Conservation (phyloP, 2,329 filamentous ascomycete genomes). For the Fusarium solani-melongenae region DNA sequence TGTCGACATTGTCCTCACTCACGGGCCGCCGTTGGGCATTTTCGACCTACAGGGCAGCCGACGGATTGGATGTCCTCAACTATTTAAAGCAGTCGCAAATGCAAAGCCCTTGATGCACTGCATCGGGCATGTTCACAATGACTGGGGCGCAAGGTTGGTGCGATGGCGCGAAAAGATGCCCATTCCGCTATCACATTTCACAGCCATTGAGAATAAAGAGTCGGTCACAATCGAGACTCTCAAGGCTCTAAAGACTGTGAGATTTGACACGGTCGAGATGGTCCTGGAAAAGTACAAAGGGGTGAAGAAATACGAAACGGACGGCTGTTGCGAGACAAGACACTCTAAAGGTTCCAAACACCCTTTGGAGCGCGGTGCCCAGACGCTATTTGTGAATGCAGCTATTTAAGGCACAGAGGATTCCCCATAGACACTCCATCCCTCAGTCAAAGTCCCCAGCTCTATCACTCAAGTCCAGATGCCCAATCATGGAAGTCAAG, state of each 20-base stretch:
- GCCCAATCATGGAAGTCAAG: constrained; percentile 3
- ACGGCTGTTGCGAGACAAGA: not conserved
- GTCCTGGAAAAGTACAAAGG: not conserved
- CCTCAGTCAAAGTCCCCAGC: not conserved
- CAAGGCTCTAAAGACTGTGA: not conserved
- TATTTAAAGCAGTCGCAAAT: constrained; percentile 43
- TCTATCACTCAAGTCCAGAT: constrained; percentile 3
- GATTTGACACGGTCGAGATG: not conserved
- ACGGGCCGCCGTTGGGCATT: constrained; percentile 51
- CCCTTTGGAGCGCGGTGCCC: not conserved
- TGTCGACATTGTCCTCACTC: constrained; percentile 47
- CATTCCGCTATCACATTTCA: constrained; percentile 54
- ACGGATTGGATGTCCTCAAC: constrained; percentile 42
- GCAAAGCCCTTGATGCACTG: constrained; percentile 48
- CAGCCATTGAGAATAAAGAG: constrained; percentile 57
- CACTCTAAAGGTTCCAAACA: not conserved
- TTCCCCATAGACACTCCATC: not conserved
- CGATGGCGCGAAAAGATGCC: constrained; percentile 53
- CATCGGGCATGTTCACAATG: constrained; percentile 49
- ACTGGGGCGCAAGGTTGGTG: constrained; percentile 55
- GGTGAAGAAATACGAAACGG: not conserved
- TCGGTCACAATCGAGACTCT: constrained; percentile 53
- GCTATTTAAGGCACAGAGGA: constrained; percentile 8
- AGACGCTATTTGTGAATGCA: constrained; percentile 37
- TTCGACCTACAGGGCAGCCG: constrained; percentile 50